phyloP scores from a whole-genome alignment of 108 stramenopile species.

The Epipyxis sp. region DNA sequence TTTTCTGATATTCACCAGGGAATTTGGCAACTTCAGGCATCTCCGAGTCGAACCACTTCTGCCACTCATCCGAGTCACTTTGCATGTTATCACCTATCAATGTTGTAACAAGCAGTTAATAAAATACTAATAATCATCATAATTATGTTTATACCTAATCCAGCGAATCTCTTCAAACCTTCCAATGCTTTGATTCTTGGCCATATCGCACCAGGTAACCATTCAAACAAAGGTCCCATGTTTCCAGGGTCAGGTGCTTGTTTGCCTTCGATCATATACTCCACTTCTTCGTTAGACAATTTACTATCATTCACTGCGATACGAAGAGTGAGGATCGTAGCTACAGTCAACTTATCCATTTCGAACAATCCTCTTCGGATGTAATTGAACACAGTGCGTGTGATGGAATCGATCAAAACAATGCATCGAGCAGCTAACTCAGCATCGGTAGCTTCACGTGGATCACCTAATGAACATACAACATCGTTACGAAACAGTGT shows the following conservation, averaged over 20 bases:
- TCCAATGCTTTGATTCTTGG: conserved; percentile 68
- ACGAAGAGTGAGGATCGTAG: conserved; percentile 64
- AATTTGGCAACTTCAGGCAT: conserved; percentile 62
- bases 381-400: conserved; percentile 66
- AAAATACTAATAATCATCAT: too few relatives aligned
- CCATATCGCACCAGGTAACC: conserved; percentile 72
- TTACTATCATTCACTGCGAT: conserved; percentile 65
- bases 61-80: conserved; percentile 70
- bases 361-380: conserved; percentile 70
- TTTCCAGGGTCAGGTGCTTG: conserved; percentile 61
- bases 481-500: neutral
- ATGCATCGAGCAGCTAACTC: conserved; percentile 58
- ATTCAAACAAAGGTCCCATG: conserved; percentile 71
- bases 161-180: conserved; percentile 50
- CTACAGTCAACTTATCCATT: conserved; percentile 69
- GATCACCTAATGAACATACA: neutral
- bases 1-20: conserved; percentile 66
- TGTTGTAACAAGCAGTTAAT: too few relatives aligned
- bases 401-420: conserved; percentile 62
- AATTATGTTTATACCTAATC: too few relatives aligned
- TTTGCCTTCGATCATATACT: conserved; percentile 61
- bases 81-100: conserved; percentile 74
- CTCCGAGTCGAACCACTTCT: conserved; percentile 66
- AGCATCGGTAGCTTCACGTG: conserved; percentile 54
- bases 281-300: conserved; percentile 58